phyloP scores from a whole-genome alignment of 345 rosid species.

The Lenwebbia sp. region DNA sequence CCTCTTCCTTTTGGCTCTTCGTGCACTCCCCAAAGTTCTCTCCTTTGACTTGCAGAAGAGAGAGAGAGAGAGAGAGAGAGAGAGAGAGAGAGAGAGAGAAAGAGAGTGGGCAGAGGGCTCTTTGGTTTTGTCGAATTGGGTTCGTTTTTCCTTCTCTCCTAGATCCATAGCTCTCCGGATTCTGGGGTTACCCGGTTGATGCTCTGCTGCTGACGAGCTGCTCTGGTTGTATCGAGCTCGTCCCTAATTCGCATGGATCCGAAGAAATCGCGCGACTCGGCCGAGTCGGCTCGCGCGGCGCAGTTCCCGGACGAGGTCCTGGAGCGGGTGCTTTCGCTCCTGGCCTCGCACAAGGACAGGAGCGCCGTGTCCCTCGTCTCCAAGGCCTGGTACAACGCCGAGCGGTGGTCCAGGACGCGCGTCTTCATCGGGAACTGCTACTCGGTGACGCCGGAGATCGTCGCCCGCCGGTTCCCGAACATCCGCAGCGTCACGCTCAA shows the following conservation, averaged over 20 bases:
- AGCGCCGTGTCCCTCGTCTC: slow-evolving; percentile 54
- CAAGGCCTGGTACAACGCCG: slow-evolving; percentile 58
- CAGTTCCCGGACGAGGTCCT: slow-evolving; percentile 57
- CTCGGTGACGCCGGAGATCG: slow-evolving; percentile 52
- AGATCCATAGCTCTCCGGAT: background rate
- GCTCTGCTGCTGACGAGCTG: background rate
- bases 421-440: slow-evolving; percentile 72
- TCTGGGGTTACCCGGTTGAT: background rate
- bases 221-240: background rate
- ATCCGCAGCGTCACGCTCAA: slow-evolving; percentile 48
- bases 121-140: background rate
- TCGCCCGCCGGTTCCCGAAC: slow-evolving; percentile 41
- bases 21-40: background rate
- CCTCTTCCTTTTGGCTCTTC: background rate
- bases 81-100: background rate
- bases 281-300: slow-evolving; percentile 8
- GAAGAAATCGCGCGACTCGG: slow-evolving; percentile 17
- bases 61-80: background rate
- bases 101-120: background rate
- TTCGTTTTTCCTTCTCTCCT: background rate
- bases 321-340: slow-evolving; percentile 36
- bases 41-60: background rate
- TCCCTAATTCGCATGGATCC: slow-evolving; percentile 3
- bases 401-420: slow-evolving; percentile 45
- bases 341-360: slow-evolving; percentile 41